Evolutionary conservation across 331 rosid genomes (phyloP), one percentile per base, ranked within the genome.

Genomic region (Malus hybrid): DNA sequence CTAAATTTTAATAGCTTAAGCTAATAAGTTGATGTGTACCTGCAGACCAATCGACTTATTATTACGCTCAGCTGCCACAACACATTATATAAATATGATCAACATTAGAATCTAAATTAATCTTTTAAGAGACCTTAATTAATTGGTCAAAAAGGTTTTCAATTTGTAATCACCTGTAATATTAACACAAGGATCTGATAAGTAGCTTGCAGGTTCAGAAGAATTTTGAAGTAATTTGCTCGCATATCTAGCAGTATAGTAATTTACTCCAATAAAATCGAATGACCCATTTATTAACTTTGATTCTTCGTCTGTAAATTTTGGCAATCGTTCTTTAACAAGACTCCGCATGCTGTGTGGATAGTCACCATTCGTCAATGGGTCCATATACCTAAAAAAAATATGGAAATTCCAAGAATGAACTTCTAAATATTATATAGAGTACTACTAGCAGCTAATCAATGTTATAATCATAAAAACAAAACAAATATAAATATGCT

Each of bases 261-360:
- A 80, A 16, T 79, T 79, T 7, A 79, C 0, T 67, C 83, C 83
- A 48, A 79, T 4, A 14, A 73, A 79, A 56, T 80, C 83, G 7
- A 57, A 32, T 2, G 83, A 73, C 1, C 76, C 75, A 22, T 32
- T 68, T 0, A 80, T 0, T 3, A 69, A 33, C 33, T 20, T 6
- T 4, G 44, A 39, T 67, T 80, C 62, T 33, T 22, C 67, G 2
- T 3, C 0, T 1, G 75, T 68, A 19, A 80, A 80, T 7, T 48
- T 67, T 18, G 83, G 83, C 2, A 80, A 46, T 73, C 83, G 36
- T 2, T 48, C n/a, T 12, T 60, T 24, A 10, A 60, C 83, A 18
- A 59, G 11, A 1, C 6, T 4, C 55, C 36, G 69, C 83, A 80
- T 80, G 42, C 7, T 50, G 2, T 31, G 13, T 10, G 83, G 83